Evolutionary conservation across 2,329 filamentous ascomycete genomes (phyloP).

Genomic region (Ceratocystis destructans): DNA sequence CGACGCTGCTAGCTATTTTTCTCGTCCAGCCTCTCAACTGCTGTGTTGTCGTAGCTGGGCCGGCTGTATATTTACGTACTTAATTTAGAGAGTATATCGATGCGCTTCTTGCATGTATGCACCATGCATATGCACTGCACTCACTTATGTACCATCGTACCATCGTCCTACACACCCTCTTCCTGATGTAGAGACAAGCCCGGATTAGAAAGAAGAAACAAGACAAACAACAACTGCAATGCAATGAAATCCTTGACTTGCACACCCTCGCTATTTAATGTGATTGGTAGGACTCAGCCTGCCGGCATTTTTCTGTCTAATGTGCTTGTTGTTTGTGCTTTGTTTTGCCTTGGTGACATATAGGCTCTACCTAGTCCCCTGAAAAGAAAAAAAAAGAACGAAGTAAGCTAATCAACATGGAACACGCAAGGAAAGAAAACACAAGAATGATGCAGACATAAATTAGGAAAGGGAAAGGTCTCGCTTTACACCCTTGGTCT

Average conservation of each 20-base stretch:
- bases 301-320: neutral
- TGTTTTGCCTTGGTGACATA: neutral
- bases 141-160: neutral
- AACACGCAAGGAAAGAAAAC: too few species aligned
- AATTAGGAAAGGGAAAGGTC: neutral
- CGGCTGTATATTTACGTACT: neutral
- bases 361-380: too few species aligned
- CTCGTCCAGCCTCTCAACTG: neutral
- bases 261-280: neutral
- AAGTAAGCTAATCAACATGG: too few species aligned
- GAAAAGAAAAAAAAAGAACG: too few species aligned
- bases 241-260: neutral
- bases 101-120: neutral
- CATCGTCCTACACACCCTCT: neutral
- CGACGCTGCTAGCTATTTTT: neutral
- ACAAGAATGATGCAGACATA: neutral
- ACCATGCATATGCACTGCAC: slow-evolving; percentile 6
- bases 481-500: too few species aligned
- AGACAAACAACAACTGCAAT: neutral
- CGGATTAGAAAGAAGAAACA: neutral
- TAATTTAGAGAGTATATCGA: neutral
- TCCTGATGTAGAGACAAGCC: neutral
- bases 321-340: neutral
- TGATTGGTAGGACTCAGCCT: neutral
- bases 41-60: neutral